Conservation (phyloP, 2,329 filamentous ascomycete genomes). For the Keithomyces neogunnii region DNA sequence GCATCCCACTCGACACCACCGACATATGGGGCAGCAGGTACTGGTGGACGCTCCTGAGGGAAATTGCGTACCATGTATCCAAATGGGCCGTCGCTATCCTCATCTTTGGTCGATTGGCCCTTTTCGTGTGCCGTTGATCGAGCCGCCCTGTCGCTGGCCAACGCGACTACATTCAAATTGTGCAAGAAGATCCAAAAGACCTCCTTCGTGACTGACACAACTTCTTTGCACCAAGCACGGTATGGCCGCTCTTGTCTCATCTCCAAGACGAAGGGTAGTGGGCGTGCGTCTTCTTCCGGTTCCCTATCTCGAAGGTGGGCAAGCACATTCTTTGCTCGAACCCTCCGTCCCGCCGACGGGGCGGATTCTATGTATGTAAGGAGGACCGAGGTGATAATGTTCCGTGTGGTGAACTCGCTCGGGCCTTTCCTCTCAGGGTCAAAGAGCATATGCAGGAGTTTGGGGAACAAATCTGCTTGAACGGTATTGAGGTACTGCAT, state of each 20-base stretch:
- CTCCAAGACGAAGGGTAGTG: slow-evolving; percentile 77
- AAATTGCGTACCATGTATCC: slow-evolving; percentile 66
- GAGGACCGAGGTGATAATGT: slow-evolving; percentile 80
- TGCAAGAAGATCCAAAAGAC: slow-evolving; percentile 99
- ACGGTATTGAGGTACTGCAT: slow-evolving; percentile 74
- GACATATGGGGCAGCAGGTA: slow-evolving; percentile 90
- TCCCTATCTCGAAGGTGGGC: slow-evolving; percentile 72
- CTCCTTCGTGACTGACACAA: slow-evolving; percentile 88
- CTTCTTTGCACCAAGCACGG: slow-evolving; percentile 88
- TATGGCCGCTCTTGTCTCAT: slow-evolving; percentile 86
- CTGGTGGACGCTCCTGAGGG: slow-evolving; percentile 76
- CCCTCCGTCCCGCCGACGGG: slow-evolving; percentile 49
- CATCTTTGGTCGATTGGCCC: background rate
- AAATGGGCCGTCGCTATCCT: slow-evolving; percentile 31
- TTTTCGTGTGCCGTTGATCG: slow-evolving; percentile 7
- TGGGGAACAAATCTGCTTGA: slow-evolving; percentile 74
- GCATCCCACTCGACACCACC: slow-evolving; percentile 98
- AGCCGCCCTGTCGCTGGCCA: slow-evolving; percentile 38
- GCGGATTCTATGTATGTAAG: slow-evolving; percentile 79
- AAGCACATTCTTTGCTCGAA: slow-evolving; percentile 66
- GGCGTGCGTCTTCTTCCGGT: slow-evolving; percentile 65
- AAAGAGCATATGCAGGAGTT: slow-evolving; percentile 80
- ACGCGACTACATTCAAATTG: slow-evolving; percentile 76
- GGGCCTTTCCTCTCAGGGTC: slow-evolving; percentile 98
- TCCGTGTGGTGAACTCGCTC: slow-evolving; percentile 89